phyloP scores from a whole-genome alignment of 2,329 filamentous ascomycete genomes.

The Exophiala oligosperma region DNA sequence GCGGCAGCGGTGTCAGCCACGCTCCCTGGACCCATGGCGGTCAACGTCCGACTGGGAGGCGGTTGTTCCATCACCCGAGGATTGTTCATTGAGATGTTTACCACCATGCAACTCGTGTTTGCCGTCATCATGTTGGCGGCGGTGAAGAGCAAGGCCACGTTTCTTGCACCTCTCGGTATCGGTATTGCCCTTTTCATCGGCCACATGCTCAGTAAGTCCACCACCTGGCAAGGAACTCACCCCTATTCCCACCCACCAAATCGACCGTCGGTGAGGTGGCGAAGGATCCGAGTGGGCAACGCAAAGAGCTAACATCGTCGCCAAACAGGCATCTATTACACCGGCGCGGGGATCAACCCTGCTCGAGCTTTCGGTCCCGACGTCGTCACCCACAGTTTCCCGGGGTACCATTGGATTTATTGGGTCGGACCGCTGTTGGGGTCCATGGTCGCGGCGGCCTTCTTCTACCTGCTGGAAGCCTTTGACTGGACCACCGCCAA shows the following conservation, averaged over 20 bases:
- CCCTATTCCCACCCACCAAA: neutral
- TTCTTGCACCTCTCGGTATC: conserved; percentile 69
- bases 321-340: conserved; percentile 45
- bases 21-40: conserved; percentile 56
- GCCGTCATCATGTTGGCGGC: conserved; percentile 69
- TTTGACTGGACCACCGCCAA: conserved; percentile 45
- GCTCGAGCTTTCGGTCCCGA: conserved; percentile 49
- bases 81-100: conserved; percentile 66
- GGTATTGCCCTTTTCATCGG: conserved; percentile 68
- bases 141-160: conserved; percentile 72
- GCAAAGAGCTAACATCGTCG: neutral
- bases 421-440: conserved; percentile 49
- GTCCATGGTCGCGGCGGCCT: conserved; percentile 47
- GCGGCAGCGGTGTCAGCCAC: conserved; percentile 58
- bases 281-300: neutral
- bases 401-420: conserved; percentile 52
- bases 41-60: conserved; percentile 55
- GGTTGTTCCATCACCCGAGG: conserved; percentile 56
- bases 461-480: conserved; percentile 49
- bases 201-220: conserved; percentile 45
- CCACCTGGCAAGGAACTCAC: neutral
- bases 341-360: conserved; percentile 49
- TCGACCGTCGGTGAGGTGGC: too few species aligned
- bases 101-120: conserved; percentile 63
- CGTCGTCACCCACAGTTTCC: conserved; percentile 45